Evolutionary conservation across 208 protist species (phyloP).

Genomic region (Novymonas esmeraldas): DNA sequence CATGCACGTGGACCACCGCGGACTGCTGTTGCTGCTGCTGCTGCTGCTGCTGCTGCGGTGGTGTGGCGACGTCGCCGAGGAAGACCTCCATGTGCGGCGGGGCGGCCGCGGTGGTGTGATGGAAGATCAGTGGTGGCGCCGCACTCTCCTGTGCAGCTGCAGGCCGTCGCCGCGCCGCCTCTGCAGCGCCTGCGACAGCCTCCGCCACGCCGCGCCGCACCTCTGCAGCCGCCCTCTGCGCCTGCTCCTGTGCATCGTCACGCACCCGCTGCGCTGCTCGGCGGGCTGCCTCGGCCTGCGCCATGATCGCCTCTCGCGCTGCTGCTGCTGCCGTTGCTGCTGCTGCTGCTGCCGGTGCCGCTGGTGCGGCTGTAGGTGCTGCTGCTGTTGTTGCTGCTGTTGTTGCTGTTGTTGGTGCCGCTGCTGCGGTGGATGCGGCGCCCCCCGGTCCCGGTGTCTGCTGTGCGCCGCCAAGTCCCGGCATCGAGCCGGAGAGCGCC

Average conservation of each 20-base stretch:
- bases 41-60: slow-evolving; percentile 5
- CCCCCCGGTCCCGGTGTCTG: background rate
- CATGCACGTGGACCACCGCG: slow-evolving; percentile 64
- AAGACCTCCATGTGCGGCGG: slow-evolving; percentile 5
- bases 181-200: background rate
- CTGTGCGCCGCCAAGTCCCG: background rate
- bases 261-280: background rate
- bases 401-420: background rate
- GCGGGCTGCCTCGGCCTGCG: background rate
- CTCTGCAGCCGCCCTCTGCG: too few relatives aligned
- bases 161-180: background rate
- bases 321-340: background rate
- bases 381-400: background rate
- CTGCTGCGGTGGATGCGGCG: slow-evolving; percentile 6
- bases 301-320: background rate
- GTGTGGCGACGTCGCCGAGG: background rate
- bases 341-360: background rate
- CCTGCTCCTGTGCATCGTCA: background rate
- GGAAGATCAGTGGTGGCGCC: background rate
- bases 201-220: too few relatives aligned
- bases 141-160: background rate
- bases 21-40: slow-evolving; percentile 8
- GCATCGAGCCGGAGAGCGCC: slow-evolving; percentile 2
- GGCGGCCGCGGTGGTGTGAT: background rate
- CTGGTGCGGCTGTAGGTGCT: background rate